Conservation (phyloP, 768 basidiomycete genomes). For the Leccinum sublutescens region DNA sequence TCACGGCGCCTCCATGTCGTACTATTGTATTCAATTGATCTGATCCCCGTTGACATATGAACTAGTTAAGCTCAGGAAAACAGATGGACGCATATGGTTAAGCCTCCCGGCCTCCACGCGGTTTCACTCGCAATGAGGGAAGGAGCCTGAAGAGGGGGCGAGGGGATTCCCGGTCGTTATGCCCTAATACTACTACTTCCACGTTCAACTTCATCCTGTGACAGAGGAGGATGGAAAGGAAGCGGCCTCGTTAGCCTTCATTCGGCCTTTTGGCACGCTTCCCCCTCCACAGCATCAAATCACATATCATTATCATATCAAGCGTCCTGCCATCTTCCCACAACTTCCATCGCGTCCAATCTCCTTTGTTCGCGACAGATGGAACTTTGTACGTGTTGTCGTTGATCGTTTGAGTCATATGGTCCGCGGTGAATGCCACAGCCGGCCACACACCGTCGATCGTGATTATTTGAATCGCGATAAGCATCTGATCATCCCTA, state of each 20-base stretch:
- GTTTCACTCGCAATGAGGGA: constrained; percentile 20
- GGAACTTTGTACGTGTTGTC: constrained; percentile 35
- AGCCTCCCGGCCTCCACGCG: constrained; percentile 26
- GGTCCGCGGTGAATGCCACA: background rate
- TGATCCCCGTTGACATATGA: constrained; percentile 35
- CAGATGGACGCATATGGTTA: constrained; percentile 32
- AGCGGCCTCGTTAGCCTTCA: background rate
- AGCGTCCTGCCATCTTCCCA: background rate
- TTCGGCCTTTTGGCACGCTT: background rate
- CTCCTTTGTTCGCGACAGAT: constrained; percentile 42
- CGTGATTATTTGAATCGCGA: constrained; percentile 15
- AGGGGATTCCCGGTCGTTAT: constrained; percentile 13
- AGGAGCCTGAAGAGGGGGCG: background rate
- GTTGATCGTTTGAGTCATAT: background rate
- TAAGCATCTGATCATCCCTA: constrained; percentile 8
- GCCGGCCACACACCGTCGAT: constrained; percentile 23
- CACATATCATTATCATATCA: background rate
- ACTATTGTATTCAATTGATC: constrained; percentile 31
- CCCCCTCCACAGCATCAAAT: background rate
- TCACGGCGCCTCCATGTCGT: constrained; percentile 25
- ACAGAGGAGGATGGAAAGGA: background rate
- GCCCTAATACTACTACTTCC: constrained; percentile 11
- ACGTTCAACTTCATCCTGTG: constrained; percentile 5
- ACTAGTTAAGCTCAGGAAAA: constrained; percentile 22
- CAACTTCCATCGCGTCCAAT: constrained; percentile 41